Base-by-base conservation (phyloP, 2,329 filamentous ascomycete genomes). In the Penicillium sp. region DNA sequence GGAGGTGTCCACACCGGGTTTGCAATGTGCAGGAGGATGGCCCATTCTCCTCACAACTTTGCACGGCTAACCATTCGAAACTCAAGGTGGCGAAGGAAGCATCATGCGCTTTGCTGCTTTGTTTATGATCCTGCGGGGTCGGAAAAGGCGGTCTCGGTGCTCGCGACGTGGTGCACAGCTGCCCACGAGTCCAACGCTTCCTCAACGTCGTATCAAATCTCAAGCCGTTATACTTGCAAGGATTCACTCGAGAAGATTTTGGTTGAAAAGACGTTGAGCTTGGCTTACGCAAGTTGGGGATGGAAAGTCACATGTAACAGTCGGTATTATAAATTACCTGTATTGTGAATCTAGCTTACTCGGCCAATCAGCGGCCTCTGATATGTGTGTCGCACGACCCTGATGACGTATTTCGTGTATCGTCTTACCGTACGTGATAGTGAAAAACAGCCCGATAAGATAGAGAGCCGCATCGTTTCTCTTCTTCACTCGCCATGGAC, bases 101-200 rank as follows among this genome's bases (percentile, higher is more conserved):
- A 43, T 9, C 39, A 53, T 43, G 38, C 27, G 39, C 24, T 24
- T 52, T 52, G 42, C 47, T 38, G 34, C 36, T 46, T 27, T 45
- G 34, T 40, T 32, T 39, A 27, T 34, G 27, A 43, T 29, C 39
- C 43, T 49, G 40, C 47, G 47, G 52, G 47, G 52, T 53, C 44
- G 44, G 47, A 53, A 48, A 36, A 31, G 27, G 50, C 50, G 50
- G 50, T 53, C 44, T 53, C 50, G 44, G 44, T 40, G 27, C 22
- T 38, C 31, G 16, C 27, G 18, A 43, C 4, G 36, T 40, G 11
- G 14, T 24, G 32, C 36, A 43, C 34, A 46, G 21, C 21, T 24
- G 18, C 4, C 38, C 38, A 40, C 16, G 21, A n/a, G 38, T n/a
- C 16, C n/a, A 40, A 9, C 1, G 4, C 7, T 38, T 21, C 18